Conservation (phyloP, 2,329 filamentous ascomycete species). For the Diaporthe helianthi region DNA sequence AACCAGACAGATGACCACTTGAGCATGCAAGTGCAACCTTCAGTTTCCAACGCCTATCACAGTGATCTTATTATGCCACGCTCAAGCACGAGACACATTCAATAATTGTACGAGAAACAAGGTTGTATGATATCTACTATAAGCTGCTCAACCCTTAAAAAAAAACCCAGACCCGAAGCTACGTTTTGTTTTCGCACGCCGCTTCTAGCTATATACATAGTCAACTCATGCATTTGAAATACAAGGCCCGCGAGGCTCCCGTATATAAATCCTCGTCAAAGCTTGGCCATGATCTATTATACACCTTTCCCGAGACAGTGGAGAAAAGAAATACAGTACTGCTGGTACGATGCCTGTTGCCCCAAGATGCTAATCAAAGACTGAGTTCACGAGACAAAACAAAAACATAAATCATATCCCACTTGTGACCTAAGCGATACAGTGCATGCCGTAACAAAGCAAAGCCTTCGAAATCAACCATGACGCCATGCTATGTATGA, state of each 20-base stretch:
- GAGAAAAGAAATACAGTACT: background rate
- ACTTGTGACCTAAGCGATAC: background rate
- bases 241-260: background rate
- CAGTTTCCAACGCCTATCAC: background rate
- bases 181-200: background rate
- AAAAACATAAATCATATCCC: background rate
- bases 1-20: background rate
- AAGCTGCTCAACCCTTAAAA: background rate
- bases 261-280: slow-evolving; percentile 2
- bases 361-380: background rate
- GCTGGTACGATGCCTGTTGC: background rate
- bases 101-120: background rate
- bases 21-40: no score
- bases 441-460: background rate
- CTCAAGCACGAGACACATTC: background rate
- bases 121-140: background rate
- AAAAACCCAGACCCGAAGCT: background rate
- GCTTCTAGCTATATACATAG: background rate
- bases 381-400: background rate
- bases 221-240: background rate
- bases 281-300: background rate
- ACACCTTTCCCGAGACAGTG: background rate
- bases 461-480: background rate
- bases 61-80: background rate
- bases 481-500: slow-evolving; percentile 33